These are phyloP conservation scores for Amoeboaphelidium protococcarum DNA, from an alignment of 371 early-diverging fungal species.

Conservation along the genomic window DNA sequence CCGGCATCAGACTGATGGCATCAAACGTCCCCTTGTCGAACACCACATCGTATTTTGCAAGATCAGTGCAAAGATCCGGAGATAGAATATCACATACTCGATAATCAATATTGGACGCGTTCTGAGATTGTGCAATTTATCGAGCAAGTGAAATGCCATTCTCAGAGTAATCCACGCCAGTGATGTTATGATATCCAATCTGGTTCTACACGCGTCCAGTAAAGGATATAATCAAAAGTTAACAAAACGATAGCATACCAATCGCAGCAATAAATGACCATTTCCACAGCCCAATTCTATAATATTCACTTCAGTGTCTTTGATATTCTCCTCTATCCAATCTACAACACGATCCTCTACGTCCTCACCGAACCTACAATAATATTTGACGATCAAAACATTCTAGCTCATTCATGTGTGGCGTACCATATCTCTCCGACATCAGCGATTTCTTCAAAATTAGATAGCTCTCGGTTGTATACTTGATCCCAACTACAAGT, in stretches of 20 bases:
- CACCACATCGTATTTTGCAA: conserved; percentile 23
- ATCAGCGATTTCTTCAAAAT: conserved; percentile 1
- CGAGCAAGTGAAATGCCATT: conserved; percentile 38
- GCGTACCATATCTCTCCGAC: conserved; percentile 2
- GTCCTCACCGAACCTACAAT: conserved; percentile 48
- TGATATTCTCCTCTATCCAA: conserved; percentile 27
- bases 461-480: neutral
- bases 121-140: conserved; percentile 1
- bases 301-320: conserved; percentile 15
- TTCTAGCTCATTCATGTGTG: conserved; percentile 1
- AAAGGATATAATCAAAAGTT: neutral
- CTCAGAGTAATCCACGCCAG: conserved; percentile 61
- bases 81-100: conserved; percentile 10
- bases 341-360: conserved; percentile 50
- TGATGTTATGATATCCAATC: conserved; percentile 33
- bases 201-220: conserved; percentile 8
- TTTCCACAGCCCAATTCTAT: conserved; percentile 79
- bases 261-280: conserved; percentile 51
- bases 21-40: conserved; percentile 83
- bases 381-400: conserved; percentile 1
- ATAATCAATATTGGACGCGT: neutral
- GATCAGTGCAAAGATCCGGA: conserved; percentile 2
- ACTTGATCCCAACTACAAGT: neutral
- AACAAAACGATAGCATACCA: too few species aligned
- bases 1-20: conserved; percentile 50